A percentile compares a stretch with the other conserved stretches of the same genome.
phyloP scores from a whole-genome alignment of 805 yeast genomes.

The Nakazawaea wyomingensis region DNA sequence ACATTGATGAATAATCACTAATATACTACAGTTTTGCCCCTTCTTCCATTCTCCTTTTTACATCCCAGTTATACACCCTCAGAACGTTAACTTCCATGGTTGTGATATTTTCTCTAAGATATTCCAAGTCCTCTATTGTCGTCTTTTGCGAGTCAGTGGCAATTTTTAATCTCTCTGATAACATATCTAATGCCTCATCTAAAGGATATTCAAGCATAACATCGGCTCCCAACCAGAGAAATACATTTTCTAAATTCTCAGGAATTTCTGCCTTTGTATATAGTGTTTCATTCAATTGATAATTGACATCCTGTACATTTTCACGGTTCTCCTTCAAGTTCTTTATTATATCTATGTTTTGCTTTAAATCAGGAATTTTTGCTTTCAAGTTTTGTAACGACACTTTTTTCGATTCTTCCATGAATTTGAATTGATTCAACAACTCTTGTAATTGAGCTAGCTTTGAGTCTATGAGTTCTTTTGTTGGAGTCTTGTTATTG shows the following conservation, averaged over 20 bases:
- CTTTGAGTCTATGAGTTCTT: constrained; percentile 27
- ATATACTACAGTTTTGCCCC: constrained; percentile 33
- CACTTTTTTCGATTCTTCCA: constrained; percentile 58
- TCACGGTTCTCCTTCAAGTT: constrained; percentile 47
- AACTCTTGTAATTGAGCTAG: constrained; percentile 77
- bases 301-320: constrained; percentile 49
- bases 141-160: constrained; percentile 54
- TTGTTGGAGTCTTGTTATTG: constrained; percentile 32
- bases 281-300: constrained; percentile 89
- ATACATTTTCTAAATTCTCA: constrained; percentile 53
- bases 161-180: constrained; percentile 54
- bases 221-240: constrained; percentile 97
- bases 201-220: constrained; percentile 94
- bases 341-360: constrained; percentile 71
- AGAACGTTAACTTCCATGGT: constrained; percentile 98
- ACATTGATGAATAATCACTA: constrained; percentile 17
- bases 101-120: constrained; percentile 81
- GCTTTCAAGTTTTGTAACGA: constrained; percentile 47
- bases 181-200: constrained; percentile 75
- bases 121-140: constrained; percentile 82
- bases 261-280: constrained; percentile 77
- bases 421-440: constrained; percentile 82
- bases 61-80: constrained; percentile 84
- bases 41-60: constrained; percentile 60
- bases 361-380: constrained; percentile 89